Conservation (phyloP, 148 eudicot species). For the Vaccinium macrocarpon region DNA sequence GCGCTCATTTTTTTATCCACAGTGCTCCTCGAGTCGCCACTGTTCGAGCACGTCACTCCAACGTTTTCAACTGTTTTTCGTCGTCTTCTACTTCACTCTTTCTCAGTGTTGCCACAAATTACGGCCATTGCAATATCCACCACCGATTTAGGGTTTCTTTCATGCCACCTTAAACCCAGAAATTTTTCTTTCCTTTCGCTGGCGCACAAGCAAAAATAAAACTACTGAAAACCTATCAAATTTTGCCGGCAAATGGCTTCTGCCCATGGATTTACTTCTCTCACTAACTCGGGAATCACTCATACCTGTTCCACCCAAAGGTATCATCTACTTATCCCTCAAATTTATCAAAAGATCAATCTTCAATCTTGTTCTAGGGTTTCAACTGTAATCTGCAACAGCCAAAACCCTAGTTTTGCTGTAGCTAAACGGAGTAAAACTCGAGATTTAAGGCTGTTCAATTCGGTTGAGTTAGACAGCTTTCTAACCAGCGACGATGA, state of each 20-base stretch:
- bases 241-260: constrained; percentile 21
- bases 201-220: neutral
- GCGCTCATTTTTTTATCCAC: neutral
- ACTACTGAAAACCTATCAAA: neutral
- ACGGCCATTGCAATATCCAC: neutral
- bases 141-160: neutral
- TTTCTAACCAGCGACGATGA: constrained; percentile 64
- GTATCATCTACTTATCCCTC: constrained; percentile 13
- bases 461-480: constrained; percentile 65
- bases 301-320: neutral
- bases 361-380: constrained; percentile 35
- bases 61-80: neutral
- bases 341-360: constrained; percentile 13
- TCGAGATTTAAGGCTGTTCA: constrained; percentile 41
- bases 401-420: constrained; percentile 24
- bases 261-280: constrained; percentile 30
- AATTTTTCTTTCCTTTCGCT: neutral
- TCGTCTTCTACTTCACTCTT: neutral
- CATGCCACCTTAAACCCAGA: neutral
- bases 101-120: neutral
- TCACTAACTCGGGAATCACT: constrained; percentile 16
- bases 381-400: constrained; percentile 14
- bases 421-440: constrained; percentile 30
- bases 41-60: neutral
- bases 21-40: neutral